Base-by-base conservation (phyloP, 2,329 filamentous ascomycete species). In the Pseudogymnoascus sp. region DNA sequence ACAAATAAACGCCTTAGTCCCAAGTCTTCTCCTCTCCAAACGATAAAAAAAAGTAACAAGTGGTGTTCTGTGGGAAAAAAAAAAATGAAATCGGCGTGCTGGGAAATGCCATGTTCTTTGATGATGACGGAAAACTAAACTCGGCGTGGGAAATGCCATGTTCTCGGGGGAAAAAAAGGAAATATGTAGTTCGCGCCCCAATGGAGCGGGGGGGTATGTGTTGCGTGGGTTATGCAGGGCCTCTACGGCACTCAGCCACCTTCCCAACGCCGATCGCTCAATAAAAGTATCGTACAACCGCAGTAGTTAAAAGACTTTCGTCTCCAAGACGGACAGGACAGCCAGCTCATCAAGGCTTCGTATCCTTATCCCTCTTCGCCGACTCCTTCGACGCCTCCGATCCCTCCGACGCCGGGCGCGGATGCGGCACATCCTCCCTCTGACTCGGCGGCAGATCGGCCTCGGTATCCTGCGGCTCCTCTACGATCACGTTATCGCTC, bases 401-500 rank as follows among this genome's bases (percentile, higher is more conserved):
- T 14, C 24, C 43, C 24, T 50, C 43, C 12, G 43, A 50, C 22
- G 24, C 43, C 24, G 24, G 43, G 7, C 24, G 28, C 24, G 43
- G 43, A 28, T 50, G 43, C 43, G 43, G 24, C 6, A 37, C n/a
- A 37, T 64, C 65, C 38, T 60, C 33, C 22, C 61, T 50, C 37
- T 75, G 72, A 43, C 68, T 72, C 16, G 73, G 71, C 26, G 72
- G 71, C 56, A 59, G 6, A 12, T 37, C 22, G 4, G 41, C 63
- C 35, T 62, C 60, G 3, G 69, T 65, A 28, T 62, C 53, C 2
- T 66, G 71, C 31, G 78, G 75, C 56, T 78, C 72, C 28, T 76
- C 73, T 7, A 78, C 76, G 5, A 81, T 73, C 16, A 82, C 72
- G 0, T 75, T 76, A 64, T 83, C 80, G 43, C 76, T 76, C 2